phyloP scores from a whole-genome alignment of 2,329 filamentous ascomycete species.

The Epicoccum nigrum region DNA sequence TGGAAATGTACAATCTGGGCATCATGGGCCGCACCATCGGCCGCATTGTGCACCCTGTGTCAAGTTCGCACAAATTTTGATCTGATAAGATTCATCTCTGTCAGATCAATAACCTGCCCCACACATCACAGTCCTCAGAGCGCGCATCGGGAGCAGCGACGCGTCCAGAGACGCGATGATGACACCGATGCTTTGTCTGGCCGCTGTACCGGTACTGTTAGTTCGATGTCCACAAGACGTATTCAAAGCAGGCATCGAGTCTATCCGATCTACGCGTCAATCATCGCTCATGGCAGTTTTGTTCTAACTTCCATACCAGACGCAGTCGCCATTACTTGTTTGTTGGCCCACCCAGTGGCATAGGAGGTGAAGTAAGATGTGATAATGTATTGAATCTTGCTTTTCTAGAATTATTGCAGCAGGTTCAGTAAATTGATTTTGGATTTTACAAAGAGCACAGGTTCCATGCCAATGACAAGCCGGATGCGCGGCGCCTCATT shows the following conservation, averaged over 20 bases:
- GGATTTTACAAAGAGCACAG: no score
- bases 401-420: no score
- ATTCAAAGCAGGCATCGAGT: background rate
- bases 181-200: background rate
- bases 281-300: no score
- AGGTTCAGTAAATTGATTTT: no score
- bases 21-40: constrained; percentile 23
- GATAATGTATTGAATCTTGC: no score
- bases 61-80: constrained; percentile 24
- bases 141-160: background rate
- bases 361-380: no score
- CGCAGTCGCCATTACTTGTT: no score
- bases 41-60: constrained; percentile 25
- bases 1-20: constrained; percentile 34
- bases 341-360: no score
- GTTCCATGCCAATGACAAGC: background rate
- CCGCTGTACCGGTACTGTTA: background rate
- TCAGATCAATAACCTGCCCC: constrained; percentile 8
- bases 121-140: background rate
- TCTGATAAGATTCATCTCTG: constrained; percentile 36
- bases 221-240: background rate
- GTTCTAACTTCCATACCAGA: no score
- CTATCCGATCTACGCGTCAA: background rate
- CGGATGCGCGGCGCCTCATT: constrained; percentile 10
- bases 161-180: constrained; percentile 12